Evolutionary conservation across 2,329 filamentous ascomycete genomes (phyloP).

Genomic region (Arthrobotrys conoides): DNA sequence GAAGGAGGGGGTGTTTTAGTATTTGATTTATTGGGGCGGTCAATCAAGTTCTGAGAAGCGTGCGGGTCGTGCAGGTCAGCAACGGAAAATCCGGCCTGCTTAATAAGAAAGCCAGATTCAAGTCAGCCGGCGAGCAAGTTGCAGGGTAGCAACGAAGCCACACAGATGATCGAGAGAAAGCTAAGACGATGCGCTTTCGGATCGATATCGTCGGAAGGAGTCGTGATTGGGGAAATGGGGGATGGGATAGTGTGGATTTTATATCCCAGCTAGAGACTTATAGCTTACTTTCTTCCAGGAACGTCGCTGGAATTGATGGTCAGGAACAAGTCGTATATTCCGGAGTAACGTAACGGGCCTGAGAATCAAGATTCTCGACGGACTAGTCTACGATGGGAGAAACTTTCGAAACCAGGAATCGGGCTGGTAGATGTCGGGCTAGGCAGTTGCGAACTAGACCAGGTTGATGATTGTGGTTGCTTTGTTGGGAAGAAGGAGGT

Average conservation of each 20-base stretch:
- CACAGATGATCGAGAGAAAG: not conserved
- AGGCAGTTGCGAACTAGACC: slow-evolving; percentile 23
- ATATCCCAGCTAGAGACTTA: slow-evolving; percentile 3
- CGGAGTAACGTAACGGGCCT: slow-evolving; percentile 9
- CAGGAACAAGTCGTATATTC: slow-evolving; percentile 6
- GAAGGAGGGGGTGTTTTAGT: not conserved
- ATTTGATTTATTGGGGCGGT: slow-evolving; percentile 10
- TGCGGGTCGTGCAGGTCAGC: slow-evolving; percentile 6
- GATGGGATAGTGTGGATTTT: slow-evolving; percentile 2
- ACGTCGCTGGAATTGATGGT: slow-evolving; percentile 12
- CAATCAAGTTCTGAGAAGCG: not conserved
- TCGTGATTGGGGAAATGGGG: not conserved
- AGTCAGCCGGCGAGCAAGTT: slow-evolving; percentile 29
- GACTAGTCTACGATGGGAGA: slow-evolving; percentile 18
- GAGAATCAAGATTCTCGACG: slow-evolving; percentile 28
- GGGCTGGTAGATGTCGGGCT: not conserved
- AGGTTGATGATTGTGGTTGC: slow-evolving; percentile 9
- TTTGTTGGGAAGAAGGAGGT: slow-evolving; percentile 23
- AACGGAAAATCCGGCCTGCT: not conserved
- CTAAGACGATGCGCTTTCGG: slow-evolving; percentile 2
- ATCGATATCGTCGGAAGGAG: slow-evolving; percentile 27
- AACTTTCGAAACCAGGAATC: not conserved
- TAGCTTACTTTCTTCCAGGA: not conserved
- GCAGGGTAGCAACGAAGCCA: slow-evolving; percentile 35
- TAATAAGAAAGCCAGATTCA: not conserved